Evolutionary conservation across 305 asterid species (phyloP).

Genomic region (Striga hermonthica): DNA sequence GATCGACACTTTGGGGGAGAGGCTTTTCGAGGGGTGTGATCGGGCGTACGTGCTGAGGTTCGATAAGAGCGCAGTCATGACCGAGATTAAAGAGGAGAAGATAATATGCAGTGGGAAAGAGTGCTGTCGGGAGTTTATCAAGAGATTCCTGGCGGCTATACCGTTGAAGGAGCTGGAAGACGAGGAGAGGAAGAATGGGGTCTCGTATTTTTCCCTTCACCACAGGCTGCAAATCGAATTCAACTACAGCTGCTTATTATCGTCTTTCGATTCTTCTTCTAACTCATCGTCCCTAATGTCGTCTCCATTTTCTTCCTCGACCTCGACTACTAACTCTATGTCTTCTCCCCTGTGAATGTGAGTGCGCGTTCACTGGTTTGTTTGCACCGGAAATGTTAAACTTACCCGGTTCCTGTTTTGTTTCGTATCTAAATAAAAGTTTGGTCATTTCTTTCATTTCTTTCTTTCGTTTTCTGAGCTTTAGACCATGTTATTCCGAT

Average conservation of each 20-base stretch:
- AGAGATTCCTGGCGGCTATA: conserved; percentile 62
- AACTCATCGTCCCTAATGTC: conserved; percentile 38
- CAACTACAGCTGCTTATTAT: conserved; percentile 40
- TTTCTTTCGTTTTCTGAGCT: no score
- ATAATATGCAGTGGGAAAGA: conserved; percentile 55
- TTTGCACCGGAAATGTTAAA: neutral
- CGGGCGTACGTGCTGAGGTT: conserved; percentile 60
- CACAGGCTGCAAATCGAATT: conserved; percentile 72
- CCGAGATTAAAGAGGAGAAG: conserved; percentile 29
- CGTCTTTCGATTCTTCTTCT: conserved; percentile 29
- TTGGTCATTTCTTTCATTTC: no score
- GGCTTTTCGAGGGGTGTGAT: conserved; percentile 62
- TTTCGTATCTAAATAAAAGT: no score
- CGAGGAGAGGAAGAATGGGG: conserved; percentile 50
- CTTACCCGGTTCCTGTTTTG: neutral
- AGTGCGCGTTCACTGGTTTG: neutral
- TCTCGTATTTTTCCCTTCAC: conserved; percentile 54
- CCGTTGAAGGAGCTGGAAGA: conserved; percentile 56
- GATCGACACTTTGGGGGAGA: conserved; percentile 67
- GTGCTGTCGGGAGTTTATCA: conserved; percentile 63
- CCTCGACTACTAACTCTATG: conserved; percentile 29
- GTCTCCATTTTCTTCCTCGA: conserved; percentile 52
- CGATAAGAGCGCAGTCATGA: conserved; percentile 41
- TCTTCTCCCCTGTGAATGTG: conserved; percentile 37
- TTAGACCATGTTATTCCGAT: no score